These are phyloP conservation scores for Vigna nakashimae DNA, from an alignment of 306 rosid genomes.

Conservation along the genomic window DNA sequence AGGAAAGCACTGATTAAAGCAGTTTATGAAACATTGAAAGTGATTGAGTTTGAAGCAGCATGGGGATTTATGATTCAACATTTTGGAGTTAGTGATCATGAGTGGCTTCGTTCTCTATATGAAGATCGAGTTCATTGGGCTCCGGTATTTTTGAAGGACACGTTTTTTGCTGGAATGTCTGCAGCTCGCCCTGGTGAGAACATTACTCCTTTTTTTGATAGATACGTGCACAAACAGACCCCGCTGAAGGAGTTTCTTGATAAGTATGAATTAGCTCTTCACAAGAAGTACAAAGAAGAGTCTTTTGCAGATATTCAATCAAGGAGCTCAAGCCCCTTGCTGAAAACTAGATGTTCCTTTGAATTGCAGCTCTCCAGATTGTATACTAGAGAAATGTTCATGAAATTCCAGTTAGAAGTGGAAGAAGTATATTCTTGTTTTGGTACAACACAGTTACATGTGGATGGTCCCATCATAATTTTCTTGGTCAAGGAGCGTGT, in stretches of 20 bases:
- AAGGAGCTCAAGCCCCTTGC: constrained; percentile 73
- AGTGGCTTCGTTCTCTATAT: constrained; percentile 85
- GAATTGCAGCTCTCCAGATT: constrained; percentile 86
- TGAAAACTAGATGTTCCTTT: constrained; percentile 90
- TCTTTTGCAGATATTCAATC: constrained; percentile 78
- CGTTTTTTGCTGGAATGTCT: constrained; percentile 75
- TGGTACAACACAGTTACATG: constrained; percentile 82
- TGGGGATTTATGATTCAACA: constrained; percentile 86
- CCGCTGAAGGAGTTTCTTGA: constrained; percentile 96
- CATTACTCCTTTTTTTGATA: constrained; percentile 74
- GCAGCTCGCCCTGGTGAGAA: constrained; percentile 71
- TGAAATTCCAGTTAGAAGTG: constrained; percentile 84
- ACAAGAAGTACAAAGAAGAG: constrained; percentile 90
- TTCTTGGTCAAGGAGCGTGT: constrained; percentile 93
- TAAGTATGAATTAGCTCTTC: constrained; percentile 87
- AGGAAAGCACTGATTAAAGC: constrained; percentile 75
- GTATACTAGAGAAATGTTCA: constrained; percentile 78
- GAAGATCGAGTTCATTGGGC: constrained; percentile 91
- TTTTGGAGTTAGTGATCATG: constrained; percentile 78
- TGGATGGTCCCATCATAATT: constrained; percentile 77
- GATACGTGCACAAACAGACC: constrained; percentile 90
- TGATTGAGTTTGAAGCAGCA: constrained; percentile 88
- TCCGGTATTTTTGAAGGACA: constrained; percentile 82
- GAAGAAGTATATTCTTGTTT: constrained; percentile 95
- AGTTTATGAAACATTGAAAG: constrained; percentile 84